Evolutionary conservation across 805 yeast genomes (phyloP), one percentile per base, ranked within the genome.

Genomic region (Kazachstania psychrophila): DNA sequence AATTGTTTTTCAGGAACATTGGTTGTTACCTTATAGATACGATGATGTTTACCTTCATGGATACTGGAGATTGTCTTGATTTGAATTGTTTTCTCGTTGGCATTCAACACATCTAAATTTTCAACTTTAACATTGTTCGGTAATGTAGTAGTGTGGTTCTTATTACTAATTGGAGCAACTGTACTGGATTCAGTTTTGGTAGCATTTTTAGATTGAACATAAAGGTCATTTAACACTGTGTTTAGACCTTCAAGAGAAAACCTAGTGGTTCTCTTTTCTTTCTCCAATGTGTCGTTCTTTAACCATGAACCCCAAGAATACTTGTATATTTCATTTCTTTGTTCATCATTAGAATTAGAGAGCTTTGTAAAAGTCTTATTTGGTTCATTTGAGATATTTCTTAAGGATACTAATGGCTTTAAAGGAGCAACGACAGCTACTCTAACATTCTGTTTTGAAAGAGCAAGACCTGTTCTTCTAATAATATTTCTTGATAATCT

Each of bases 261-360:
- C 44, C 69, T 70, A 15, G 96, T 89, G 39, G 72, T 73, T 61
- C 98, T 76, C 47, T 75, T 75, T 12, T 69, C 75, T 52, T 84
- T 81, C 56, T 92, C 88, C 23, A 60, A 61, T 38, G 68, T 70
- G 56, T 92, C 95, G 54, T 89, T 75, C 44, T 70, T 74, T 50
- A 88, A 64, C 97, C 97, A 89, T 6, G 95, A 73, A 33, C 98
- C 98, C 94, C 97, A 89, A 3, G 92, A 69, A 56, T 87, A 89
- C 49, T 81, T 75, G 67, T 85, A 89, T 52, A 92, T 84, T 29
- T 75, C 68, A 38, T 71, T 72, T 59, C 88, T 70, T 34, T 75
- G 64, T 9, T 86, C 85, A 52, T 81, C 88, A 27, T 67, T 61
- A 38, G 74, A 73, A 48, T 79, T 80, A 20, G 70, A 60, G 17